A percentile compares a stretch with the other conserved stretches of the same genome.
Conservation (phyloP, 306 rosid species). For the Trifolium dubium region DNA sequence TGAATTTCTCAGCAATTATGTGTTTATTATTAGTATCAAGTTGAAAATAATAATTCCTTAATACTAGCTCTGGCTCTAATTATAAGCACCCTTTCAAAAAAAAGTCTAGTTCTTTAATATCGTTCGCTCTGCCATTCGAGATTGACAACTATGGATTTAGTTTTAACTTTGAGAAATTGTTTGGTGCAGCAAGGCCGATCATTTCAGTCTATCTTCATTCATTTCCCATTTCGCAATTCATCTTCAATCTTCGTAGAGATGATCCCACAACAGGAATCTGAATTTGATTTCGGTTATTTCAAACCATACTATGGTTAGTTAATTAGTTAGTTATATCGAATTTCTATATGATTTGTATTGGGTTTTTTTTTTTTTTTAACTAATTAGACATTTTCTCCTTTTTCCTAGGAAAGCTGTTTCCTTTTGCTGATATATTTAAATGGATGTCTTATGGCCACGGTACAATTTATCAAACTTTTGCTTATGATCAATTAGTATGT, state of each 20-base stretch:
- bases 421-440: constrained; percentile 67
- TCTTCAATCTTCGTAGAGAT: not conserved
- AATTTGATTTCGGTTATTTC: constrained; percentile 41
- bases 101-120: no score
- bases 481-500: not conserved
- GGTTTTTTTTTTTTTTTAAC: no score
- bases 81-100: no score
- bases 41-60: no score
- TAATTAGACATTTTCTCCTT: not conserved
- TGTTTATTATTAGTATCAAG: no score
- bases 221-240: not conserved
- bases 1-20: no score
- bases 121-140: no score
- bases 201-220: not conserved
- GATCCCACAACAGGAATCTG: constrained; percentile 28
- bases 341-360: not conserved
- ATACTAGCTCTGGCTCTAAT: no score
- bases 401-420: constrained; percentile 77
- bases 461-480: constrained; percentile 36
- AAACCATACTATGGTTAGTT: constrained; percentile 67
- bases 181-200: not conserved
- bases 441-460: constrained; percentile 94
- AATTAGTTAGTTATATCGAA: not conserved
- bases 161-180: no score
- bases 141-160: no score